Conservation (phyloP, 2,329 filamentous ascomycete genomes). For the Boeremia lycopersici region DNA sequence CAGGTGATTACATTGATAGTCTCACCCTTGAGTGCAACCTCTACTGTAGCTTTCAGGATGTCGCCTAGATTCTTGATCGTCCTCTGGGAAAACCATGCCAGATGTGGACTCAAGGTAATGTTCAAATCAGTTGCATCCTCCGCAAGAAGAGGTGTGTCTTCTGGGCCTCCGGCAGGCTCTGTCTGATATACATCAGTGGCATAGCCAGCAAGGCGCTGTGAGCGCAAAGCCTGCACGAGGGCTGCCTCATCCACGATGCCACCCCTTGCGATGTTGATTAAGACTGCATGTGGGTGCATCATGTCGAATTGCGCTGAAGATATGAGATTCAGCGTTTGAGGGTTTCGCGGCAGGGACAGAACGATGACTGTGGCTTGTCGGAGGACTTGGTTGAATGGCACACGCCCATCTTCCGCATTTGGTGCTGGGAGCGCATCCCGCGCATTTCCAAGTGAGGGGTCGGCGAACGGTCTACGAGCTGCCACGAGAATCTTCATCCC, state of each 20-base stretch:
- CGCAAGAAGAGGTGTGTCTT: slow-evolving; percentile 52
- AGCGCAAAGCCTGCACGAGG: slow-evolving; percentile 52
- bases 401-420: slow-evolving; percentile 31
- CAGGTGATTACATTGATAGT: slow-evolving; percentile 48
- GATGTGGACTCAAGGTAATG: slow-evolving; percentile 58
- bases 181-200: slow-evolving; percentile 58
- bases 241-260: slow-evolving; percentile 59
- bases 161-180: slow-evolving; percentile 53
- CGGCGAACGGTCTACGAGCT: slow-evolving; percentile 44
- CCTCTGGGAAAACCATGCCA: slow-evolving; percentile 59
- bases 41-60: slow-evolving; percentile 55
- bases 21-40: slow-evolving; percentile 51
- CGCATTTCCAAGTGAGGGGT: slow-evolving; percentile 10
- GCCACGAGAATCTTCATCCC: slow-evolving; percentile 58
- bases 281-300: slow-evolving; percentile 53
- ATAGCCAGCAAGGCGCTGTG: slow-evolving; percentile 55
- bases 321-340: slow-evolving; percentile 42
- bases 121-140: slow-evolving; percentile 56
- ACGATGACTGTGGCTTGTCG: slow-evolving; percentile 47
- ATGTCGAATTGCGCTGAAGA: slow-evolving; percentile 50
- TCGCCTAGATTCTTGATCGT: slow-evolving; percentile 55
- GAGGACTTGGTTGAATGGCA: slow-evolving; percentile 48
- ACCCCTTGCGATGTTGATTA: slow-evolving; percentile 59
- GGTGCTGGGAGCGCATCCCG: slow-evolving; percentile 12
- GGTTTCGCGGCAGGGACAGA: slow-evolving; percentile 41